phyloP scores from a whole-genome alignment of 139 green algal species.

The Chlamydomonas incerta region DNA sequence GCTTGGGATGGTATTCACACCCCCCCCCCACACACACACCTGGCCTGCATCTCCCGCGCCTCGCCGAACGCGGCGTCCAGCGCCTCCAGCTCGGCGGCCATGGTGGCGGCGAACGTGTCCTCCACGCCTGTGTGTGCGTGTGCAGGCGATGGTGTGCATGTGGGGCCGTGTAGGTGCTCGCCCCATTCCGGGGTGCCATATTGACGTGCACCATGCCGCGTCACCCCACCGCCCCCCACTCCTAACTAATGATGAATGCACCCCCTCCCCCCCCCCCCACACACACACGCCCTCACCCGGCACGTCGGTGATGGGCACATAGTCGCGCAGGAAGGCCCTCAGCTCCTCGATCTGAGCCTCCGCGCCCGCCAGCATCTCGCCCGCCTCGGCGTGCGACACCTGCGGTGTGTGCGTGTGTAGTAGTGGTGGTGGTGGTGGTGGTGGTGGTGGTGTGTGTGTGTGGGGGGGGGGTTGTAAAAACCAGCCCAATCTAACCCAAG shows the following conservation, averaged over 20 bases:
- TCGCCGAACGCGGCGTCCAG: conserved; percentile 15
- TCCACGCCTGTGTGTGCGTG: conserved; percentile 37
- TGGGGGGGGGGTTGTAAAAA: too few relatives aligned
- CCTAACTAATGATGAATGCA: too few relatives aligned
- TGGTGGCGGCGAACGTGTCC: conserved; percentile 34
- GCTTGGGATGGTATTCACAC: neutral
- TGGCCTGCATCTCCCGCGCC: conserved; percentile 21
- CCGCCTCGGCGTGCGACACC: conserved; percentile 42
- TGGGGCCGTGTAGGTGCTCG: too few relatives aligned
- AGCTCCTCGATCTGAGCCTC: conserved; percentile 44
- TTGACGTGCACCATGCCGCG: too few relatives aligned
- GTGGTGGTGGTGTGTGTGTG: too few relatives aligned
- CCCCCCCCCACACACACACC: neutral
- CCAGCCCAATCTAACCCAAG: too few relatives aligned
- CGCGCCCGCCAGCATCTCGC: conserved; percentile 25
- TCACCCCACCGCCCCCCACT: neutral
- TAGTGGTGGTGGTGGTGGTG: neutral
- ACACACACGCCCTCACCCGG: neutral
- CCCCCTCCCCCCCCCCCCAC: too few relatives aligned
- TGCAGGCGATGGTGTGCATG: too few relatives aligned
- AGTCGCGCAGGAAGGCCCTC: conserved; percentile 20
- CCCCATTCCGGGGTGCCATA: too few relatives aligned
- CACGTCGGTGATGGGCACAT: conserved; percentile 37
- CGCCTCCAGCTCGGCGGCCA: conserved; percentile 36
- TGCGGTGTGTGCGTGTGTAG: neutral